Conservation (phyloP, 2,329 filamentous ascomycete species). For the Monosporascus sp. region DNA sequence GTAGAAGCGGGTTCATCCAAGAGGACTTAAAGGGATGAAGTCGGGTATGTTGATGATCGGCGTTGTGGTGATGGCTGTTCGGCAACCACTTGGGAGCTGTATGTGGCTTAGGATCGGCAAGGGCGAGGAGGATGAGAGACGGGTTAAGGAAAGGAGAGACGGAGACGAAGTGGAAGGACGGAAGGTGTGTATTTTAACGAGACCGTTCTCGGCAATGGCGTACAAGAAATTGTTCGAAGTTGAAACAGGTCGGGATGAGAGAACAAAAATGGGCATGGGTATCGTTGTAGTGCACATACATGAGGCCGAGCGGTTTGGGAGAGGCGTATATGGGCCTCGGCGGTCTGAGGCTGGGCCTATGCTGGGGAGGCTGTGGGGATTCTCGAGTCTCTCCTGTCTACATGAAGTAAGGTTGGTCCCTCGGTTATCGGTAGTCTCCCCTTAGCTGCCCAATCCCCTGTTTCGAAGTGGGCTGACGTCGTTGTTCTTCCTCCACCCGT, state of each 20-base stretch:
- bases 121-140: neutral
- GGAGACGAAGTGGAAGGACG: neutral
- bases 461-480: neutral
- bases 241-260: constrained; percentile 17
- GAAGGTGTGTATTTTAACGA: constrained; percentile 18
- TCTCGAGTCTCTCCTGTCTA: neutral
- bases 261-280: neutral
- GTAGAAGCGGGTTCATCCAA: neutral
- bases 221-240: constrained; percentile 15
- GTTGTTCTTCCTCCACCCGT: neutral
- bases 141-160: neutral
- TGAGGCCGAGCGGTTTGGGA: neutral
- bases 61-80: neutral
- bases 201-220: constrained; percentile 15
- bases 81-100: neutral
- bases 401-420: neutral
- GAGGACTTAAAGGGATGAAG: neutral
- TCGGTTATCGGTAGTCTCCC: neutral
- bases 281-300: neutral
- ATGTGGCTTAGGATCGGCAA: too few relatives aligned
- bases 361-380: neutral
- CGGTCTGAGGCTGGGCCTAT: neutral
- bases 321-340: neutral
- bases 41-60: neutral
- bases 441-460: neutral